Percentiles rank a stretch among this genome's conserved stretches.
These are phyloP conservation scores for Fusarium dlaminii DNA, from an alignment of 2,329 filamentous ascomycete genomes.

Conservation along the genomic window DNA sequence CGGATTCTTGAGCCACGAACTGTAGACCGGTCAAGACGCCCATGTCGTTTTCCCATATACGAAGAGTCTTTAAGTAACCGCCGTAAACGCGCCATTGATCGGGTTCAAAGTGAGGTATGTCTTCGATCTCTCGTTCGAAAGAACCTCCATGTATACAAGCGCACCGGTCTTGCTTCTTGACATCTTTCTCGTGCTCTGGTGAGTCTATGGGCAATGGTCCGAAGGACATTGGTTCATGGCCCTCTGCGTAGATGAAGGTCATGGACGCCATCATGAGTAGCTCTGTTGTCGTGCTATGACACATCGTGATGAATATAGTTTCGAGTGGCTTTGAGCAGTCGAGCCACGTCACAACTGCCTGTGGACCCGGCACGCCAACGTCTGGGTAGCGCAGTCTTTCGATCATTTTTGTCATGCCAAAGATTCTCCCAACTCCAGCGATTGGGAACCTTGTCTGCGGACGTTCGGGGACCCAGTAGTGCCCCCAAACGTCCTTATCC, in stretches of 20 bases:
- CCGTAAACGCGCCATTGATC: background rate
- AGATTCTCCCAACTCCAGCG: background rate
- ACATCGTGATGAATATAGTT: background rate
- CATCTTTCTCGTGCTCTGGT: background rate
- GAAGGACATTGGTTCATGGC: background rate
- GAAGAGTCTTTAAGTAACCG: background rate
- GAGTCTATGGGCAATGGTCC: background rate
- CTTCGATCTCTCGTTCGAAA: background rate
- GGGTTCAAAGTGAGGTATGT: background rate
- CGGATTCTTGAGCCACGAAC: background rate
- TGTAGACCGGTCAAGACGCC: background rate
- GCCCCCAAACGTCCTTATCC: background rate
- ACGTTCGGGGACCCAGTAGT: background rate
- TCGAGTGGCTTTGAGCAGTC: background rate
- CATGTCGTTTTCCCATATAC: background rate
- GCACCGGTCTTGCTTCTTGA: background rate
- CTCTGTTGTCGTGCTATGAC: background rate
- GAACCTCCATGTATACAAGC: background rate
- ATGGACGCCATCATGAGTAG: background rate
- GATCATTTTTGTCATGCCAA: background rate
- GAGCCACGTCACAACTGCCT: background rate
- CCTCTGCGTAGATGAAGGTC: background rate
- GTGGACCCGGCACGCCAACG: background rate
- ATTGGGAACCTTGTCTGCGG: background rate
- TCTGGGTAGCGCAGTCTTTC: background rate